Evolutionary conservation across 106 monocot species (phyloP), one percentile per base, ranked within the genome.

Genomic region (Posidonia australis): DNA sequence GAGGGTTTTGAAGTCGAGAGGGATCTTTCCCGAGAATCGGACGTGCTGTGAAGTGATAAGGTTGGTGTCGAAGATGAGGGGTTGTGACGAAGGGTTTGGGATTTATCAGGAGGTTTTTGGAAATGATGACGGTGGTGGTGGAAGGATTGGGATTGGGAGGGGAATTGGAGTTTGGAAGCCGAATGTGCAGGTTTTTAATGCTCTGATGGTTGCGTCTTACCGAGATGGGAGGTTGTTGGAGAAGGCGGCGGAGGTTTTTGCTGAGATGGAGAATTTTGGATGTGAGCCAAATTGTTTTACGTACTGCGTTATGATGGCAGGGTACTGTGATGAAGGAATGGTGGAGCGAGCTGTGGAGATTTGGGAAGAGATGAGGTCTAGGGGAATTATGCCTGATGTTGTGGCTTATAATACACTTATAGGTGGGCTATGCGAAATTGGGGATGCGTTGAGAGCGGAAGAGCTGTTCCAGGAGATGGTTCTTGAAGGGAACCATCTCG

Each of bases 391-490:
- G 44, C 75, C 77, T 0, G 90, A 81, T 30, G 32, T 75, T 24
- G 57, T 64, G n/a, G 71, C 79, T 1, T 90, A 79, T 71, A 86
- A 90, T 68, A 81, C 86, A 22, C 4, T 90, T 70, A 90, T 90
- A 24, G 64, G 74, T 14, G 78, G 83, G 1, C 72, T 78, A 31
- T 83, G 83, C 26, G 52, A 60, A 19, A 26, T 42, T 0, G 80
- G 67, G 21, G 77, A 81, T 42, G 66, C 79, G 54, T 63, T 13
- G 31, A 71, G 27, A 18, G 85, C 83, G 0, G 83, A 90, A 26
- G 86, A 77, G 60, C 28, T 86, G 58, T 79, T 76, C 58, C 63
- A 66, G 51, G 74, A 76, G 51, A 90, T 90, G 90, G 78, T 54
- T 14, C 17, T 78, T 46, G 66, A 48, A 9, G 60, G 19, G n/a